A percentile compares a stretch with the other conserved stretches of the same genome.
phyloP scores from a whole-genome alignment of 225 moss, liverwort and hornwort species.

The Marchantia paleacea region DNA sequence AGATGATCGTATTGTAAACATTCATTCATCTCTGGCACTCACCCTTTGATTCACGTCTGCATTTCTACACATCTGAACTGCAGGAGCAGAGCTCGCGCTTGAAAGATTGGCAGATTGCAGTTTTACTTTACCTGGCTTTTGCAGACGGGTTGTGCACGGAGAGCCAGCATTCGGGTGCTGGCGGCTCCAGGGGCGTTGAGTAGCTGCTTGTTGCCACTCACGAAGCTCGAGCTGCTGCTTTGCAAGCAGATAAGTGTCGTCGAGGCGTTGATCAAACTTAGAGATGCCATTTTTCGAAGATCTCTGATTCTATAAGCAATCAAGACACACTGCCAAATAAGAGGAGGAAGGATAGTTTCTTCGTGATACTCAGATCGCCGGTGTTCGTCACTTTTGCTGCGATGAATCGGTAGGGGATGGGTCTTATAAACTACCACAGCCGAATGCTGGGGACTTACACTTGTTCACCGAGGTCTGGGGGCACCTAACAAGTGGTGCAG shows the following conservation, averaged over 20 bases:
- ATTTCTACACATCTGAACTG: neutral
- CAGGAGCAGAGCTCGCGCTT: neutral
- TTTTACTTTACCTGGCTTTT: slow-evolving; percentile 13
- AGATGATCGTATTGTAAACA: neutral
- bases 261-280: neutral
- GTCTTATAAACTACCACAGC: neutral
- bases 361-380: neutral
- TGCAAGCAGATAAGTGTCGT: neutral
- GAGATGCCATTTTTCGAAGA: slow-evolving; percentile 5
- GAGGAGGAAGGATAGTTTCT: neutral
- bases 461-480: neutral
- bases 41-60: neutral
- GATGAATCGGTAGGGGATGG: no score
- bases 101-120: neutral
- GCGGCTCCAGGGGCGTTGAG: neutral
- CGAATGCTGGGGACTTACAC: no score
- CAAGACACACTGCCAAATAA: neutral
- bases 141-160: slow-evolving; percentile 11
- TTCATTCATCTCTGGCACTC: neutral
- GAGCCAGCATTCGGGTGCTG: neutral
- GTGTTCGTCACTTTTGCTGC: neutral
- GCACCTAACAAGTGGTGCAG: neutral
- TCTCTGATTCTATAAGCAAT: no score
- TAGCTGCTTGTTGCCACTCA: slow-evolving; percentile 1
- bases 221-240: slow-evolving; percentile 2